Evolutionary conservation across 495 filamentous ascomycete genomes (phyloP).

Genomic region (Thermochaetoides thermophila): DNA sequence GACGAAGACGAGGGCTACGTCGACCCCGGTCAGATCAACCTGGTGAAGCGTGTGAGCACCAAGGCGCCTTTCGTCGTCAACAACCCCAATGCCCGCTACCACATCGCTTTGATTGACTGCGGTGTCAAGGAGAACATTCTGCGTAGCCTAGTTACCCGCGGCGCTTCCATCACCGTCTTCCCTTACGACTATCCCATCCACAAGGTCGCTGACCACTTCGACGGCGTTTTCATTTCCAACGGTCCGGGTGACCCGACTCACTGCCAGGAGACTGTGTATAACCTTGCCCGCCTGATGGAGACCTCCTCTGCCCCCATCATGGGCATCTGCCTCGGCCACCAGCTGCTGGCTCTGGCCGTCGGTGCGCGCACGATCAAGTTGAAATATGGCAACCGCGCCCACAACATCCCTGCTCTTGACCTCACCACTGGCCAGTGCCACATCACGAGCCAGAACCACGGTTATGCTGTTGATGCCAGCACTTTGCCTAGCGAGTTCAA

Average conservation of each 20-base stretch:
- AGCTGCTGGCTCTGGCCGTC: constrained; percentile 68
- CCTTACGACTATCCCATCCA: constrained; percentile 94
- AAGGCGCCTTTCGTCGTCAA: constrained; percentile 93
- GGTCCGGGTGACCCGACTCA: constrained; percentile 96
- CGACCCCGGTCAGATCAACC: constrained; percentile 90
- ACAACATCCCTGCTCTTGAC: constrained; percentile 95
- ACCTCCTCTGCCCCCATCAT: constrained; percentile 81
- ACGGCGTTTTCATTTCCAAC: constrained; percentile 96
- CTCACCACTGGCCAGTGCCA: constrained; percentile 92
- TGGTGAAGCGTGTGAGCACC: constrained; percentile 89
- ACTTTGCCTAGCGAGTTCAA: constrained; percentile 79
- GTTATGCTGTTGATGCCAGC: constrained; percentile 83
- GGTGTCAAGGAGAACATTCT: constrained; percentile 99
- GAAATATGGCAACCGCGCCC: constrained; percentile 93
- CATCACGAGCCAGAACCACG: constrained; percentile 97
- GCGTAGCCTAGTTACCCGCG: constrained; percentile 76
- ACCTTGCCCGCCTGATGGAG: constrained; percentile 78
- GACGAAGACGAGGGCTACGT: constrained; percentile 94
- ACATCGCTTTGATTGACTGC: constrained; percentile 92
- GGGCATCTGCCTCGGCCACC: constrained; percentile 93
- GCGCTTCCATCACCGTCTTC: constrained; percentile 79
- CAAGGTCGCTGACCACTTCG: constrained; percentile 94
- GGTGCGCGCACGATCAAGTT: constrained; percentile 84
- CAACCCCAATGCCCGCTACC: constrained; percentile 61
- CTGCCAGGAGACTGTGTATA: constrained; percentile 84